These are phyloP conservation scores for Trichophyton rubrum DNA, from an alignment of 2,329 filamentous ascomycete species.

Conservation along the genomic window DNA sequence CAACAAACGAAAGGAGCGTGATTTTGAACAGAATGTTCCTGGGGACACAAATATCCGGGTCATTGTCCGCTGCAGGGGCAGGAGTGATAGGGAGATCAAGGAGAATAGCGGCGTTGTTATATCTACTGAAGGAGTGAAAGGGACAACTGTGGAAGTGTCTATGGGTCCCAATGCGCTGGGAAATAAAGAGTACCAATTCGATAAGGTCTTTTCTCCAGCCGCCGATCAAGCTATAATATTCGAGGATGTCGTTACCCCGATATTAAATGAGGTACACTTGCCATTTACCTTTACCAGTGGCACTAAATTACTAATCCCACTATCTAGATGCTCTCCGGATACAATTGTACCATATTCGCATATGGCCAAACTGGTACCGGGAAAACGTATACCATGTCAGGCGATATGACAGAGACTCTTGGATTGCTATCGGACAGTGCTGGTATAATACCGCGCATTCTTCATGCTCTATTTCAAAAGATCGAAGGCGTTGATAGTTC, in stretches of 20 bases:
- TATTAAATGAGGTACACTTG: constrained; percentile 67
- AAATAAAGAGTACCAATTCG: constrained; percentile 94
- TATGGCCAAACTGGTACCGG: constrained; percentile 97
- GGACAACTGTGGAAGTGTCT: constrained; percentile 68
- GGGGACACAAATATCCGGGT: constrained; percentile 80
- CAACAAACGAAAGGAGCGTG: constrained; percentile 74
- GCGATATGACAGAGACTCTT: constrained; percentile 79
- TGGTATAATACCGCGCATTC: constrained; percentile 84
- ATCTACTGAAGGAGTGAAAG: constrained; percentile 74
- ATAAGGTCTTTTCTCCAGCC: constrained; percentile 90
- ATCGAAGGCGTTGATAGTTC: constrained; percentile 74
- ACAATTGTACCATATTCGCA: constrained; percentile 97
- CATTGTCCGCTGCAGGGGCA: constrained; percentile 83
- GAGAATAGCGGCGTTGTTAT: constrained; percentile 95
- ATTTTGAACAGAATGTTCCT: constrained; percentile 53
- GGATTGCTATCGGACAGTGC: constrained; percentile 82
- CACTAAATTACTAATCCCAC: background rate
- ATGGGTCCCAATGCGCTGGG: constrained; percentile 88
- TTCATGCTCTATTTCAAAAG: constrained; percentile 76
- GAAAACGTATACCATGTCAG: constrained; percentile 99
- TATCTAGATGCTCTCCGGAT: constrained; percentile 72
- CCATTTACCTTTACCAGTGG: background rate
- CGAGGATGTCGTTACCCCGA: constrained; percentile 87
- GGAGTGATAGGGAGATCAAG: constrained; percentile 80
- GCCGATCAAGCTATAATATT: constrained; percentile 91